Evolutionary conservation across 192 early-diverging fungal genomes (phyloP).

Genomic region (Gamsiella multidivaricata): DNA sequence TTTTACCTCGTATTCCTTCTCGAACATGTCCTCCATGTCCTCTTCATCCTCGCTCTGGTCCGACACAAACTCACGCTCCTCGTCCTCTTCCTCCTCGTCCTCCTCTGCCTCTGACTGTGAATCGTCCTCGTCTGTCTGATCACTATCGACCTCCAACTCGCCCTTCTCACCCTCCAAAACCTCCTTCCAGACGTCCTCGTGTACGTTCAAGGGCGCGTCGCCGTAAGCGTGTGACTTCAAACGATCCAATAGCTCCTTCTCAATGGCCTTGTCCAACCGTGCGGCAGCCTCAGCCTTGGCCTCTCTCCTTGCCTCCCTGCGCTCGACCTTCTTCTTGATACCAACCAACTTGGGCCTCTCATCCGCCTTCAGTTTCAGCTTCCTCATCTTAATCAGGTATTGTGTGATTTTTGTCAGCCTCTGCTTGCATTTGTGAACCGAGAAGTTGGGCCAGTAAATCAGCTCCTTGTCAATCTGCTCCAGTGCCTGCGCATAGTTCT

Average conservation of each 20-base stretch:
- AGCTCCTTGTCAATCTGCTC: conserved; percentile 92
- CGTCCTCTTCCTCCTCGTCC: conserved; percentile 62
- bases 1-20: conserved; percentile 59
- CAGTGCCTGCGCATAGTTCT: conserved; percentile 90
- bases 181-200: conserved; percentile 88
- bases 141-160: conserved; percentile 75
- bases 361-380: conserved; percentile 83
- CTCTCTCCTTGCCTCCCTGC: conserved; percentile 87
- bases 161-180: conserved; percentile 83
- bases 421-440: conserved; percentile 96
- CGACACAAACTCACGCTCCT: conserved; percentile 68
- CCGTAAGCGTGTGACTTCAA: conserved; percentile 95
- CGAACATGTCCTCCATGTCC: conserved; percentile 68
- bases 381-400: conserved; percentile 94
- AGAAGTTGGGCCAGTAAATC: conserved; percentile 91
- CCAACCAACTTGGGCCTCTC: conserved; percentile 81
- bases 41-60: conserved; percentile 74
- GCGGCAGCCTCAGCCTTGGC: conserved; percentile 92
- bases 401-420: conserved; percentile 96
- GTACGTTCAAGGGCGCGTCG: conserved; percentile 95
- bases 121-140: conserved; percentile 79
- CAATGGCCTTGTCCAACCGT: conserved; percentile 89
- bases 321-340: conserved; percentile 95
- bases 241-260: conserved; percentile 94
- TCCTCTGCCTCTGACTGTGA: conserved; percentile 62